Evolutionary conservation across 2,329 filamentous ascomycete genomes (phyloP).

Genomic region (Fusarium setosum): DNA sequence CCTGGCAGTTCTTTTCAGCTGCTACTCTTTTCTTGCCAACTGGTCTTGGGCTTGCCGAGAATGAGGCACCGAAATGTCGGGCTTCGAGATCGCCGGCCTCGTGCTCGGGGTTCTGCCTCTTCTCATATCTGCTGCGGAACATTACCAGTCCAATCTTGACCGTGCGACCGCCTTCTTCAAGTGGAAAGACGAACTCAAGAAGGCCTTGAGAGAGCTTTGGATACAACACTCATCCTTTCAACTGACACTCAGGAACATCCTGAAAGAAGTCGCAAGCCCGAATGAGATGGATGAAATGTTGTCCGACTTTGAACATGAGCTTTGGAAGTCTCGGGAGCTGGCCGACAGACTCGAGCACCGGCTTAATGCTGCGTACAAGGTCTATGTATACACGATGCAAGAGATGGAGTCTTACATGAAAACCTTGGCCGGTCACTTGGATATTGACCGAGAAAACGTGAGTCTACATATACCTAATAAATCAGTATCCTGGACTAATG

Average conservation of each 20-base stretch:
- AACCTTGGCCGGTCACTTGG: neutral
- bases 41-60: too few relatives aligned
- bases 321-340: neutral
- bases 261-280: too few relatives aligned
- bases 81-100: neutral
- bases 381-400: neutral
- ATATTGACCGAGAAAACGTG: neutral
- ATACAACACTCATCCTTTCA: too few relatives aligned
- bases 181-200: neutral
- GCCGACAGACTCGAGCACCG: neutral
- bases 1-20: too few relatives aligned
- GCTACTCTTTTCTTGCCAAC: too few relatives aligned
- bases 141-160: neutral
- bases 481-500: too few relatives aligned
- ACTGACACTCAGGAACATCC: too few relatives aligned
- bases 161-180: neutral
- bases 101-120: neutral
- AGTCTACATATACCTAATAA: neutral
- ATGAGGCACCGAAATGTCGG: too few relatives aligned
- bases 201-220: too few relatives aligned
- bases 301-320: too few relatives aligned
- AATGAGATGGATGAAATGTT: too few relatives aligned
- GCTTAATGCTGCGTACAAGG: neutral
- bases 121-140: neutral
- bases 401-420: neutral